Evolutionary conservation across 2,329 filamentous ascomycete genomes (phyloP).

Genomic region (Pseudopithomyces chartarum): DNA sequence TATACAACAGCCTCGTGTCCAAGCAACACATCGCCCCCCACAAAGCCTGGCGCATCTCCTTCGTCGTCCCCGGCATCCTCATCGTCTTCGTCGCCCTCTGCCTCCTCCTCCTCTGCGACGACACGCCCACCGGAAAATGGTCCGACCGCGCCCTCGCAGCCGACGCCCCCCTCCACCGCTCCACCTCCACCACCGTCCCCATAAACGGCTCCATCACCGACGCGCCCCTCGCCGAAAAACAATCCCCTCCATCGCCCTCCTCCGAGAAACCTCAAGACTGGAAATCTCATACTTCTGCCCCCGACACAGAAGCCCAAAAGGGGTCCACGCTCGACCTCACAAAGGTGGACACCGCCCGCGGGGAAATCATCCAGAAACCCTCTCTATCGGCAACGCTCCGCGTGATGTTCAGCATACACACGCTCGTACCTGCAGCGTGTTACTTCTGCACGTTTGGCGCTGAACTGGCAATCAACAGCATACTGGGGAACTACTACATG

Average conservation of each 20-base stretch:
- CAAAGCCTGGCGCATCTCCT: slow-evolving; percentile 79
- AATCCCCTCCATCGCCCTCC: slow-evolving; percentile 42
- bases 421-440: slow-evolving; percentile 56
- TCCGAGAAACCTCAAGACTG: slow-evolving; percentile 21
- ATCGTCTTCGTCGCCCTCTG: slow-evolving; percentile 67
- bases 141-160: slow-evolving; percentile 67
- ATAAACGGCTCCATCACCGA: slow-evolving; percentile 56
- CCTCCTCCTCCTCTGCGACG: slow-evolving; percentile 74
- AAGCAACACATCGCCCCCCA: slow-evolving; percentile 63
- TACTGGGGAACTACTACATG: slow-evolving; percentile 62
- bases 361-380: slow-evolving; percentile 67
- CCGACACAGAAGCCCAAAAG: slow-evolving; percentile 28
- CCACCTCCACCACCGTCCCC: slow-evolving; percentile 21
- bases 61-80: slow-evolving; percentile 79
- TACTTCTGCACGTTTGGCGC: slow-evolving; percentile 66
- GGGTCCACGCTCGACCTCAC: background rate
- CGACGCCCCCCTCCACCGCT: slow-evolving; percentile 56
- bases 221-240: slow-evolving; percentile 46
- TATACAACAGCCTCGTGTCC: slow-evolving; percentile 72
- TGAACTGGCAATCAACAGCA: slow-evolving; percentile 63
- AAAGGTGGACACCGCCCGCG: slow-evolving; percentile 58
- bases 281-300: background rate
- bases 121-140: slow-evolving; percentile 83
- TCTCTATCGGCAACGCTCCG: slow-evolving; percentile 63
- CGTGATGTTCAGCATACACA: slow-evolving; percentile 65